Conservation (phyloP, 768 basidiomycete genomes). For the Mycena amicta region DNA sequence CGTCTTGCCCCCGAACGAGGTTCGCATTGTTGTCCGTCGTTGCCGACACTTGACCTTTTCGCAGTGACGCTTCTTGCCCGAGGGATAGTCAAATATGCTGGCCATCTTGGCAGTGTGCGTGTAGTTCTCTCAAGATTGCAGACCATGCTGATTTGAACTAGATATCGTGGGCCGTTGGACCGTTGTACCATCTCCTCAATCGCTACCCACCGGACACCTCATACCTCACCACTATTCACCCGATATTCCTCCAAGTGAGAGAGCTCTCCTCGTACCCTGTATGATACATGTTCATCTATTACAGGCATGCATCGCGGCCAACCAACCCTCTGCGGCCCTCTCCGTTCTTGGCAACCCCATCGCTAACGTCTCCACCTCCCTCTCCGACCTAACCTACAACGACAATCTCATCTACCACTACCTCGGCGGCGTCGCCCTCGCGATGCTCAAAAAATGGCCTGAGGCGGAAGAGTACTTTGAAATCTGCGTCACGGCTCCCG, state of each 20-base stretch:
- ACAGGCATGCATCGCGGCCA: slow-evolving; percentile 61
- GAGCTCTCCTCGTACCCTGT: neutral
- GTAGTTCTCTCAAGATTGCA: neutral
- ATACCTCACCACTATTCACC: slow-evolving; percentile 72
- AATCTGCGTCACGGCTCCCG: slow-evolving; percentile 70
- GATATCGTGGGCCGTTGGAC: slow-evolving; percentile 51
- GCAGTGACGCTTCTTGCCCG: slow-evolving; percentile 73
- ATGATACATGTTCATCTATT: neutral
- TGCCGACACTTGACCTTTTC: no score
- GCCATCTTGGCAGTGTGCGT: slow-evolving; percentile 53
- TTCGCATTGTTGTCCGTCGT: slow-evolving; percentile 27
- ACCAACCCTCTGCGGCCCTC: slow-evolving; percentile 57
- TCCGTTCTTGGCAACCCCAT: slow-evolving; percentile 67
- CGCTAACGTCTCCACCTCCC: slow-evolving; percentile 57
- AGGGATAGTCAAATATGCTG: slow-evolving; percentile 58
- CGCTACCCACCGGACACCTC: slow-evolving; percentile 61
- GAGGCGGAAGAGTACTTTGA: slow-evolving; percentile 81
- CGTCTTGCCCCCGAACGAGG: slow-evolving; percentile 71
- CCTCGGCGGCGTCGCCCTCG: slow-evolving; percentile 70
- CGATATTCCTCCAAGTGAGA: slow-evolving; percentile 65
- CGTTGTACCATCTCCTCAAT: slow-evolving; percentile 59
- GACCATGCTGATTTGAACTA: slow-evolving; percentile 14
- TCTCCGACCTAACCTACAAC: slow-evolving; percentile 72
- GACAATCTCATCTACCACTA: slow-evolving; percentile 90
- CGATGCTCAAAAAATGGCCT: slow-evolving; percentile 64